These are phyloP conservation scores for Fraxinus americana DNA, from an alignment of 257 asterid genomes.

Conservation along the genomic window DNA sequence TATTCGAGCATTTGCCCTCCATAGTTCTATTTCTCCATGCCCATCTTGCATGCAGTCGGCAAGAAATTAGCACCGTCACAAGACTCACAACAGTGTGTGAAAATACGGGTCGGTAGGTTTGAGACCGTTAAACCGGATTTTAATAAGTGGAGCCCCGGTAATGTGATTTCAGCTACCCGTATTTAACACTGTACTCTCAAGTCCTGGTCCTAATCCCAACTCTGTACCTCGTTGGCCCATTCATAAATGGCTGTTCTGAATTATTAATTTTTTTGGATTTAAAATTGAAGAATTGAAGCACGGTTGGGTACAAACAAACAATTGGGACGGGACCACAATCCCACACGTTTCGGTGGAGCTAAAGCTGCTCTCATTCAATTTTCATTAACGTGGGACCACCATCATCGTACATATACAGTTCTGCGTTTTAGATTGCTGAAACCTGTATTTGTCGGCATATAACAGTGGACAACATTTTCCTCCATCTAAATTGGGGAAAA, in stretches of 20 bases:
- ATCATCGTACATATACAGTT: conserved; percentile 26
- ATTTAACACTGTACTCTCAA: neutral
- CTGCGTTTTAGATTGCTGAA: conserved; percentile 20
- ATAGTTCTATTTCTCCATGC: neutral
- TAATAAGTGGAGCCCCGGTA: conserved; percentile 20
- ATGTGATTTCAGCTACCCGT: neutral
- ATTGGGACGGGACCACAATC: conserved; percentile 11
- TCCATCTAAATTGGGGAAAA: neutral
- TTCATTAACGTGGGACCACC: conserved; percentile 17
- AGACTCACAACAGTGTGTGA: conserved; percentile 15
- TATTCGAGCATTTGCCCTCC: no score
- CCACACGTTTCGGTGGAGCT: conserved; percentile 37
- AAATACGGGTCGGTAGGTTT: conserved; percentile 19
- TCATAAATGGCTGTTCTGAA: neutral
- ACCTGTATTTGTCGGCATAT: conserved; percentile 37
- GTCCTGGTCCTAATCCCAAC: neutral
- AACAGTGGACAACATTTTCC: neutral
- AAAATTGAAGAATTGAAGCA: neutral
- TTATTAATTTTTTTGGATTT: neutral
- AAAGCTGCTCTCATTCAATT: conserved; percentile 14
- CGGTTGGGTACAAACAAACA: neutral
- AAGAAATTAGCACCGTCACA: conserved; percentile 16
- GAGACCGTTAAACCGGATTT: conserved; percentile 22
- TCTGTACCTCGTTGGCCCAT: neutral
- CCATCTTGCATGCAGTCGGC: neutral